Evolutionary conservation across 257 asterid species (phyloP), one percentile per base, ranked within the genome.

Genomic region (Marsdenia floribunda): DNA sequence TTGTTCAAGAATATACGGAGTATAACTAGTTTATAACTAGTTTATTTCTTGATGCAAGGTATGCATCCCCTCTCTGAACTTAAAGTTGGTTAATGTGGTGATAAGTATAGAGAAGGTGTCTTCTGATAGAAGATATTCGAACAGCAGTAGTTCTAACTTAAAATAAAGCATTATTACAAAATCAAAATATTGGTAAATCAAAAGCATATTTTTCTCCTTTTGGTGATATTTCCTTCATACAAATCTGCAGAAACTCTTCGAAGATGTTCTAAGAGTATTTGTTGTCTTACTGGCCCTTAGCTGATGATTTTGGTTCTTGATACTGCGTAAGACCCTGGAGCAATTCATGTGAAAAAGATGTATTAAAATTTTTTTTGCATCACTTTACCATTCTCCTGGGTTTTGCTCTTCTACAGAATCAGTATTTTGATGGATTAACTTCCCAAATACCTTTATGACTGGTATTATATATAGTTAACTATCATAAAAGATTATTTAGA

Each of bases 371-470:
- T 65, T 50, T 65, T 46, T 13, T 29, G 15, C 47, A 66, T 40
- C 33, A 9, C 71, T 66, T 66, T 6, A 2, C 42, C 18, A 66
- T 37, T 37, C 70, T 65, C 71, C 33, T 6, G 29, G 18, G 42
- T 15, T 26, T 33, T 63, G n/a, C 46, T 35, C 11, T 35, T 38
- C 71, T 38, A 1, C 26, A 38, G 71, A 37, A 66, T 38, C 33
- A 38, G 33, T 38, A 14, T 66, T 66, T 66, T 66, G 71, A 66
- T 18, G 70, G 71, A 38, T 49, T 26, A 66, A 66, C 44, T 38
- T 16, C 22, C 29, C 33, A 19, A 38, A 38, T 38, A 38, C 52
- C 18, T 66, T 6, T 38, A 6, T 6, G 49, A 65, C 26, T 37
- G 70, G 26, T 37, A 1, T 65, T 65, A 65, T 65, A 35, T 16